phyloP scores from a whole-genome alignment of 805 yeast genomes.

The Cyberlindnera euphorbiiphila region DNA sequence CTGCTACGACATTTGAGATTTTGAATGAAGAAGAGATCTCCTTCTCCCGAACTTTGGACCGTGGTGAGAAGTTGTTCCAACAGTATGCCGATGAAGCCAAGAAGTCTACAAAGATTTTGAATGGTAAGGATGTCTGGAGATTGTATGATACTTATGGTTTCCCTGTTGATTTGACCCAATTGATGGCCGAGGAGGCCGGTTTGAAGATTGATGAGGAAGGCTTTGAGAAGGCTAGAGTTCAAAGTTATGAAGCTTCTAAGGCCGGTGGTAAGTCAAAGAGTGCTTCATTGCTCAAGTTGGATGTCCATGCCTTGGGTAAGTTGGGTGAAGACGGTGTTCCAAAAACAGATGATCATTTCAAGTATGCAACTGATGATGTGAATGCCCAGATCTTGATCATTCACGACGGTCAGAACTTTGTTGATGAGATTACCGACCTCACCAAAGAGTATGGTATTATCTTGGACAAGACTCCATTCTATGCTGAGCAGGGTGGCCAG shows the following conservation, averaged over 20 bases:
- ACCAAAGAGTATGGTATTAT: slow-evolving; percentile 71
- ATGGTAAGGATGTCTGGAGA: slow-evolving; percentile 98
- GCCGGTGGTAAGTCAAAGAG: slow-evolving; percentile 68
- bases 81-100: slow-evolving; percentile 84
- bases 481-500: slow-evolving; percentile 99
- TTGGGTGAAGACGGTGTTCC: slow-evolving; percentile 61
- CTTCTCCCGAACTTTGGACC: slow-evolving; percentile 90
- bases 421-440: slow-evolving; percentile 41
- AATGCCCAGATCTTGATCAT: slow-evolving; percentile 69
- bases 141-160: slow-evolving; percentile 97
- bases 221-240: slow-evolving; percentile 85
- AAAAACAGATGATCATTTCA: slow-evolving; percentile 78
- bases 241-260: slow-evolving; percentile 92
- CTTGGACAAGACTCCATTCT: slow-evolving; percentile 87
- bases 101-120: slow-evolving; percentile 66
- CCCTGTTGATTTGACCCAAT: slow-evolving; percentile 96
- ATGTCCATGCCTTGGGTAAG: slow-evolving; percentile 83
- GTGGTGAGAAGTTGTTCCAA: slow-evolving; percentile 96
- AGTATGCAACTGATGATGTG: slow-evolving; percentile 70
- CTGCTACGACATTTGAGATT: slow-evolving; percentile 78
- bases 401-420: slow-evolving; percentile 62
- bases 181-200: slow-evolving; percentile 98
- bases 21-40: slow-evolving; percentile 95
- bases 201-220: slow-evolving; percentile 88
- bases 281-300: slow-evolving; percentile 66